Conservation (phyloP, 129 eudicot species). For the Oenanthe sinensis region DNA sequence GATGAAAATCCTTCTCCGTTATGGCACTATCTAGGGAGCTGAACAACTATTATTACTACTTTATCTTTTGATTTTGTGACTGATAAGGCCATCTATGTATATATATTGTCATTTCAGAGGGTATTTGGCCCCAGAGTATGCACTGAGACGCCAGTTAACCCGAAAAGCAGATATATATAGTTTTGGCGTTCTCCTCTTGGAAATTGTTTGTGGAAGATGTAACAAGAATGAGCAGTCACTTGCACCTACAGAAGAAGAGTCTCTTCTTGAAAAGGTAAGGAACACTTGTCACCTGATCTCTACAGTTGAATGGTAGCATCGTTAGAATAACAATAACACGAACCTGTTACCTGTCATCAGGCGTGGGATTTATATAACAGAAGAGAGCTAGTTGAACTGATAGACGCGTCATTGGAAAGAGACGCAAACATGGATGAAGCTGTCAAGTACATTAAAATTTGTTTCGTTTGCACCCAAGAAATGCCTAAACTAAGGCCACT, state of each 20-base stretch:
- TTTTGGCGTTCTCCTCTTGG: not conserved
- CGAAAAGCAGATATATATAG: constrained; percentile 1
- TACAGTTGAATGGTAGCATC: not conserved
- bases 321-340: not conserved
- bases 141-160: not conserved
- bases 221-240: not conserved
- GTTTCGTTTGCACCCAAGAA: constrained; percentile 40
- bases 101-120: not conserved
- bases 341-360: not conserved
- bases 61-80: not conserved
- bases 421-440: not conserved
- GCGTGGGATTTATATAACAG: not conserved
- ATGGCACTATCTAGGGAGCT: not conserved
- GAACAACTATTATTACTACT: too few species aligned
- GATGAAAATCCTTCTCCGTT: too few species aligned
- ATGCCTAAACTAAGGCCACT: constrained; percentile 33
- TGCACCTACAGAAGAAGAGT: not conserved
- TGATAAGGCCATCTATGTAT: not conserved
- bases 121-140: constrained; percentile 1
- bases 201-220: not conserved
- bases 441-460: not conserved
- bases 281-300: not conserved
- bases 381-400: not conserved
- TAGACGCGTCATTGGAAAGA: not conserved
- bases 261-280: not conserved